These are phyloP conservation scores for Phytopythium sindhum DNA, from an alignment of 352 stramenopile genomes.

Conservation along the genomic window DNA sequence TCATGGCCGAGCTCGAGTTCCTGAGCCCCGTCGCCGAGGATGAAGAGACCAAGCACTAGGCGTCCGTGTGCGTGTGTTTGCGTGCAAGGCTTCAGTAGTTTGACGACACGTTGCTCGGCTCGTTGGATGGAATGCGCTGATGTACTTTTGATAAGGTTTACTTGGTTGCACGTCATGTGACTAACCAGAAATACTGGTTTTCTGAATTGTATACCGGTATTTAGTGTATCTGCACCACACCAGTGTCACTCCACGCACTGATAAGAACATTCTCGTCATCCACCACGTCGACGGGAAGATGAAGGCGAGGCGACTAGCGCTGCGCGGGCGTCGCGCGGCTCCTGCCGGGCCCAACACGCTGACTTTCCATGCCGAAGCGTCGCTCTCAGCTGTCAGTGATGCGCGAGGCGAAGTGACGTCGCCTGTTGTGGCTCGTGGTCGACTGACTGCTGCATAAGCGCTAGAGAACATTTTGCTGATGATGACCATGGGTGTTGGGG, in stretches of 20 bases:
- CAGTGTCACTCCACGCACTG: neutral
- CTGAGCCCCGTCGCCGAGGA: conserved; percentile 28
- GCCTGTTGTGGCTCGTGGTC: neutral
- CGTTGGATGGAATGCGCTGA: too few relatives aligned
- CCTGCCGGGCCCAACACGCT: neutral
- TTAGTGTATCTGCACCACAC: neutral
- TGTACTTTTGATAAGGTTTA: too few relatives aligned
- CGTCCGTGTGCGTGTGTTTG: neutral
- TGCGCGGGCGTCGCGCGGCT: neutral
- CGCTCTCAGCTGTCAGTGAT: neutral
- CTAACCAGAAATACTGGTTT: neutral
- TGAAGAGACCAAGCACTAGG: conserved; percentile 32
- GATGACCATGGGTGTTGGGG: neutral
- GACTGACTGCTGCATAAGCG: neutral
- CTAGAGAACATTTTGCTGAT: neutral
- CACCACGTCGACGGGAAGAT: neutral
- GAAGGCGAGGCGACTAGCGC: conserved; percentile 4
- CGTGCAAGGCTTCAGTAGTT: neutral
- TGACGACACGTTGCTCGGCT: too few relatives aligned
- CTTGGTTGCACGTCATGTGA: neutral
- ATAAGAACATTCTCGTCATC: neutral
- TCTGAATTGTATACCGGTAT: neutral
- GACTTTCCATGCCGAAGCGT: neutral
- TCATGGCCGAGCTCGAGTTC: conserved; percentile 85
- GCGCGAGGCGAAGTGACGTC: neutral